Conservation (phyloP, 129 eudicot species). For the Oenanthe sinensis region DNA sequence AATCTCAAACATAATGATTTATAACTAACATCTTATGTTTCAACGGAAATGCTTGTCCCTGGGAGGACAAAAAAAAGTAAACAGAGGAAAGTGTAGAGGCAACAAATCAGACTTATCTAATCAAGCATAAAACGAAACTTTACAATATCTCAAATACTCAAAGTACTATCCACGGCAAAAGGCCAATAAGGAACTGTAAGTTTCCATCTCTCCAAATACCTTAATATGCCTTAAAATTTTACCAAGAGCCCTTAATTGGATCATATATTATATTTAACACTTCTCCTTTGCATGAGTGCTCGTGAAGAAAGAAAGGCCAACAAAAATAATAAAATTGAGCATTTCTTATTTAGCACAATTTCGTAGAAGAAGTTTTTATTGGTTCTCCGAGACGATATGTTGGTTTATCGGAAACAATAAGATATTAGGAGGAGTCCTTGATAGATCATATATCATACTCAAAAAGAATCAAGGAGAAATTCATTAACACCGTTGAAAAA, state of each 20-base stretch:
- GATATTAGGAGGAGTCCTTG: not conserved
- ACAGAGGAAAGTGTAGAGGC: not conserved
- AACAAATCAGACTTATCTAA: not conserved
- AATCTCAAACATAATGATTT: not conserved
- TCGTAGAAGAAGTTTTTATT: too few relatives aligned
- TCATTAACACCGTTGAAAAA: not conserved
- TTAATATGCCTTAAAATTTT: not conserved
- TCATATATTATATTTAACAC: not conserved
- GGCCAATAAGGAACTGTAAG: not conserved
- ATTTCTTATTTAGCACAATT: too few relatives aligned
- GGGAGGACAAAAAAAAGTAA: not conserved
- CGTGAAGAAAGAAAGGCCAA: not conserved
- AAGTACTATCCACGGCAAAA: not conserved
- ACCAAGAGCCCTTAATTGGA: not conserved
- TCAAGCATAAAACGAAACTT: not conserved
- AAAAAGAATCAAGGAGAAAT: not conserved
- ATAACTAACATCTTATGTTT: not conserved
- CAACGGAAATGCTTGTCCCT: not conserved
- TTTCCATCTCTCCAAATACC: not conserved
- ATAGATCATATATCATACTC: not conserved
- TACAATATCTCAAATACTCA: not conserved
- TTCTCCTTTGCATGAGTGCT: not conserved
- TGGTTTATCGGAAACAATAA: not conserved
- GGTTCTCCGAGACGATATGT: too few relatives aligned
- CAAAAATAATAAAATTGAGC: not conserved